Conservation (phyloP, 2,329 filamentous ascomycete species). For the Sordariomycetes sp. region DNA sequence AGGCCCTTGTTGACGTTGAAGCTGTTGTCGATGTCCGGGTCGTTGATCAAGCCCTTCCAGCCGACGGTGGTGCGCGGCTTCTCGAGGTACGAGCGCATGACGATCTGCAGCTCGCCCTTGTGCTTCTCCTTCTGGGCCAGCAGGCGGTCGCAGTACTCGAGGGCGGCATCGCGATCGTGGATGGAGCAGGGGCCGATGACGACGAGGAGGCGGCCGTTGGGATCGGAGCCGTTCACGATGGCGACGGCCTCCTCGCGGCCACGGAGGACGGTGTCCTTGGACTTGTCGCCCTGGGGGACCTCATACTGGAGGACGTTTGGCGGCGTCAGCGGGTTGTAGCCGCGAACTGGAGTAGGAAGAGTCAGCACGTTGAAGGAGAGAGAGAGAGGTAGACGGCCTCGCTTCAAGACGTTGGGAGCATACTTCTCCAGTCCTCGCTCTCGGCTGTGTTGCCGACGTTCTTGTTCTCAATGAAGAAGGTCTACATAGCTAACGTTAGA, state of each 20-base stretch:
- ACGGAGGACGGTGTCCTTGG: conserved; percentile 48
- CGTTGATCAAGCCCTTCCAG: conserved; percentile 99
- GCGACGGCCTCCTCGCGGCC: conserved; percentile 54
- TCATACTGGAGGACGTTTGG: conserved; percentile 94
- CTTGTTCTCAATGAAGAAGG: conserved; percentile 6
- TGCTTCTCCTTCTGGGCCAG: conserved; percentile 71
- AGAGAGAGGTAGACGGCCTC: background rate
- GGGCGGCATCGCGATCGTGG: conserved; percentile 79
- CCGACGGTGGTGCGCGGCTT: conserved; percentile 97
- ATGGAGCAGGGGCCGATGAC: conserved; percentile 95
- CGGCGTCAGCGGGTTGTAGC: conserved; percentile 86
- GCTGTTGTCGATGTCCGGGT: conserved; percentile 92
- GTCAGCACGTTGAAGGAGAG: conserved; percentile 1
- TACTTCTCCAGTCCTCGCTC: conserved; percentile 78
- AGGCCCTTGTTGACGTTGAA: conserved; percentile 99
- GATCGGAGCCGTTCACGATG: conserved; percentile 51
- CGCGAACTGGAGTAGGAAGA: conserved; percentile 41
- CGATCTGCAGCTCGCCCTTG: conserved; percentile 72
- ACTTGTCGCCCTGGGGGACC: conserved; percentile 52
- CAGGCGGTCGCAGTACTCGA: conserved; percentile 79
- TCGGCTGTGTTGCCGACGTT: conserved; percentile 64
- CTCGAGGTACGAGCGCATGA: conserved; percentile 98
- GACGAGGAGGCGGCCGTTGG: conserved; percentile 72
- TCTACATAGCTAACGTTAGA: background rate
- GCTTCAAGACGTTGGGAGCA: conserved; percentile 16